Percentiles rank a stretch among this genome's conserved stretches.
Evolutionary conservation across 1,139 yeast genomes (phyloP).

Genomic region (Hyphopichia fennica): DNA sequence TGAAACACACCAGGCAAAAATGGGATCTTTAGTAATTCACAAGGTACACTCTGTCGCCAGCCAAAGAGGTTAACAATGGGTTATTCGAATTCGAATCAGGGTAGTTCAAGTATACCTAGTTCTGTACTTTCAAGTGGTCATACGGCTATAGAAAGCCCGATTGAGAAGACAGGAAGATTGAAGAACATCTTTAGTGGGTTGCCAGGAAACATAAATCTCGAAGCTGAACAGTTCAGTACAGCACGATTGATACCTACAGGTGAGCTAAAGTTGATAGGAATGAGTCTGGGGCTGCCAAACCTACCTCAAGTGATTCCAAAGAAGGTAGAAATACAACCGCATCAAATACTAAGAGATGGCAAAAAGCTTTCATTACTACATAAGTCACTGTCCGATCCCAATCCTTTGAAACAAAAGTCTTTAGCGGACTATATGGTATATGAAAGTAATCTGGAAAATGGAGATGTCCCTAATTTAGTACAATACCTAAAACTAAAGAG

Average conservation of each 20-base stretch:
- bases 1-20: too few relatives aligned
- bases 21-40: neutral
- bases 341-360: neutral
- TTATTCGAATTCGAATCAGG: too few relatives aligned
- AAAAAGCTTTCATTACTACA: neutral
- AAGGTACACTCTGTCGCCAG: too few relatives aligned
- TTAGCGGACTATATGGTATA: too few relatives aligned
- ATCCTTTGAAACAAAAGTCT: too few relatives aligned
- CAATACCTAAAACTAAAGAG: too few relatives aligned
- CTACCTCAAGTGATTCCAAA: too few relatives aligned
- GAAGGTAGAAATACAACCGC: neutral
- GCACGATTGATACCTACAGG: neutral
- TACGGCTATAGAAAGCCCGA: neutral
- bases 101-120: neutral
- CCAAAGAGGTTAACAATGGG: too few relatives aligned
- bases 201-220: slow-evolving; percentile 1
- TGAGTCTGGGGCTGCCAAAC: too few relatives aligned
- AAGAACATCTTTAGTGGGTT: neutral
- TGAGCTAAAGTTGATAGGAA: neutral
- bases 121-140: neutral
- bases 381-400: neutral
- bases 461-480: too few relatives aligned
- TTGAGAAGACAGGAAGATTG: neutral
- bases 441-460: too few relatives aligned
- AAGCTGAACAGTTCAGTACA: neutral